Conservation (phyloP, 306 rosid species). For the Prunus kanzakura region DNA sequence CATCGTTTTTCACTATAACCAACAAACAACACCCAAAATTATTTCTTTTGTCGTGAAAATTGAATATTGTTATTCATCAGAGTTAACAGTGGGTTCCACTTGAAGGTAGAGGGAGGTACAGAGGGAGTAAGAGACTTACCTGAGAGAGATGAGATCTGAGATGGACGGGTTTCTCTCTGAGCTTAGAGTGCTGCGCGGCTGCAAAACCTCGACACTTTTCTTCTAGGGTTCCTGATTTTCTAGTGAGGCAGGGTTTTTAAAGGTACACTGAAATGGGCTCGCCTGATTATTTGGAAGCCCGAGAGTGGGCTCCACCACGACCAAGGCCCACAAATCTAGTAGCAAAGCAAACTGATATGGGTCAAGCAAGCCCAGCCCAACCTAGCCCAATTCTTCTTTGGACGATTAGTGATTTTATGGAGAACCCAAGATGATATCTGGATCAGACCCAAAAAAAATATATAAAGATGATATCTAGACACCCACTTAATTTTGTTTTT, state of each 20-base stretch:
- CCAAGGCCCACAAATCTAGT: background rate
- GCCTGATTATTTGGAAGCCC: background rate
- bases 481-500: too few species aligned
- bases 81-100: background rate
- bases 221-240: slow-evolving; percentile 14
- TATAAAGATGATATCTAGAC: background rate
- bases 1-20: slow-evolving; percentile 35
- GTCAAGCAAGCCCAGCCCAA: background rate
- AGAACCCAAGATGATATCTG: background rate
- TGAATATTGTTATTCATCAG: background rate
- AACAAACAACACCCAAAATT: background rate
- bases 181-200: slow-evolving; percentile 9
- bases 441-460: background rate
- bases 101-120: background rate
- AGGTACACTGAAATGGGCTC: background rate
- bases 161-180: background rate
- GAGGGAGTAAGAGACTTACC: background rate
- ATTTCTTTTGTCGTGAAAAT: background rate
- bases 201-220: background rate
- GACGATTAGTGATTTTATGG: background rate
- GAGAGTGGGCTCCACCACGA: background rate
- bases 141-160: slow-evolving; percentile 10
- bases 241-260: background rate
- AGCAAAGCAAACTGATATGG: background rate
- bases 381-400: background rate